phyloP scores from a whole-genome alignment of 768 basidiomycete species.

The Kwoniella botswanensis region DNA sequence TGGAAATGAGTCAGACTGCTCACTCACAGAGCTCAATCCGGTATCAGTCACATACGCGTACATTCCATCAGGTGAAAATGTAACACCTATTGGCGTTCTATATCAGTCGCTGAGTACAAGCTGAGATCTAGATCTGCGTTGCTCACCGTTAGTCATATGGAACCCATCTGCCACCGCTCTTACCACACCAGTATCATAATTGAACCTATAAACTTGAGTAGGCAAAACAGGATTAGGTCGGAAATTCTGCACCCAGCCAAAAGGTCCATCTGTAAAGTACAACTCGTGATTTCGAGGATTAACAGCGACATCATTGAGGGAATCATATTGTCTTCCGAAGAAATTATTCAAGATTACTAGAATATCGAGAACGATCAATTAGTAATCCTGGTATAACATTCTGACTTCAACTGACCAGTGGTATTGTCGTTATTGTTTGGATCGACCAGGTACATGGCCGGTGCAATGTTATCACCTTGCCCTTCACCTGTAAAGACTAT shows the following conservation, averaged over 20 bases:
- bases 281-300: constrained; percentile 70
- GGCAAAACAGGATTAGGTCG: constrained; percentile 70
- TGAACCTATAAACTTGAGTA: constrained; percentile 77
- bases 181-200: constrained; percentile 69
- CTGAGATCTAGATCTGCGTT: not conserved
- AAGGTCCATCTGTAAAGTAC: constrained; percentile 77
- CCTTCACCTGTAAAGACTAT: constrained; percentile 71
- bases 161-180: constrained; percentile 78
- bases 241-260: constrained; percentile 68
- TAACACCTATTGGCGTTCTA: constrained; percentile 61
- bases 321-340: constrained; percentile 80
- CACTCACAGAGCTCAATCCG: constrained; percentile 43
- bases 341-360: constrained; percentile 71
- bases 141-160: constrained; percentile 66
- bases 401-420: too few species aligned
- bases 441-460: constrained; percentile 70
- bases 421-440: constrained; percentile 69
- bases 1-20: not conserved
- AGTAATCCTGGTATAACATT: too few species aligned
- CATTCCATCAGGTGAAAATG: constrained; percentile 70
- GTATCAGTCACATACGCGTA: constrained; percentile 66
- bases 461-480: constrained; percentile 65
- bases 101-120: not conserved
- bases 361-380: not conserved
- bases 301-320: constrained; percentile 77